Evolutionary conservation across 202 grass and related monocot species (phyloP), one percentile per base, ranked within the genome.

Genomic region (Zizania palustris): DNA sequence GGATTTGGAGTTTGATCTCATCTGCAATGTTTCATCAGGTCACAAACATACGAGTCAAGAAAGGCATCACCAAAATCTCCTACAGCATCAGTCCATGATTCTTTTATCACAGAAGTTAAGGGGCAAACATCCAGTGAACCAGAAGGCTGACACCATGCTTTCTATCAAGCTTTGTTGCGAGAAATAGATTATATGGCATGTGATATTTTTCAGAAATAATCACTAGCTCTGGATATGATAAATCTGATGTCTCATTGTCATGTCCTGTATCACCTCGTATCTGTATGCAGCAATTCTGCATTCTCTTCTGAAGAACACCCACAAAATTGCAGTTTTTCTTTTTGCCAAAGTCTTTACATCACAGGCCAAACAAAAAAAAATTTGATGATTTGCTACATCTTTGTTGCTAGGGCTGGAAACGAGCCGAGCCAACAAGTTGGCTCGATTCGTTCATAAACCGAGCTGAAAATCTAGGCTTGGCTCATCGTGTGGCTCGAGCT

Each of bases 31-130:
- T 82, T 46, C 83, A 97, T 46, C 83, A 97, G 94, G 82, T 93
- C 38, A 93, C 91, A 7, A 84, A 86, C 42, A 86, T 97, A 18
- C 64, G 94, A 74, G 92, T 78, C 65, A 97, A 93, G 86, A 97
- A 97, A 88, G 94, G 94, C 16, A 11, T 84, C 34, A 90, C 91
- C 5, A 97, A 92, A 87, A 82, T 97, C 61, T 93, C 69, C 22
- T 97, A 97, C 45, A 84, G 61, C 73, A 62, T 97, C 68, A 70
- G 62, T 18, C 54, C 79, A 53, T 97, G 77, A 91, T 50, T 38
- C 6, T 18, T 40, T 9, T 4, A 5, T 19, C 11, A 35, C 40
- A 67, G 43, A 63, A 50, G 13, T 39, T 12, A 11, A 63, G 35
- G 19, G 3, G n/a, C 43, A 66, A 46, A 54, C 28, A 59, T 37